These are phyloP conservation scores for Cordyceps tenuipes DNA, from an alignment of 2,329 filamentous ascomycete genomes.

Conservation along the genomic window DNA sequence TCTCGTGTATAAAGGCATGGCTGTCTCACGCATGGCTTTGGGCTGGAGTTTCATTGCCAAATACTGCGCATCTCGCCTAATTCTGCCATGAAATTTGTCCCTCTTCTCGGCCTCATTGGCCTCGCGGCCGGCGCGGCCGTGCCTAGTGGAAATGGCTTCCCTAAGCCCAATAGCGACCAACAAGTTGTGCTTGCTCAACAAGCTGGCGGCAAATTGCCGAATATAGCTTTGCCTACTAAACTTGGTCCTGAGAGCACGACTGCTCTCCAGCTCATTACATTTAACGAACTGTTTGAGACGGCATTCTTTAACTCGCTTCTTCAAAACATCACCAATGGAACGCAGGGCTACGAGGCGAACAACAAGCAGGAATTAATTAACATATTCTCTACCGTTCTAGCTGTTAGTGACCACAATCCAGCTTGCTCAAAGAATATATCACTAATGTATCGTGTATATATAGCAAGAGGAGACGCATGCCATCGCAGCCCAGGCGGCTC, in stretches of 20 bases:
- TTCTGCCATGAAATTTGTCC: not conserved
- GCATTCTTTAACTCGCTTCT: conserved; percentile 59
- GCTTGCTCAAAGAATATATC: conserved; percentile 39
- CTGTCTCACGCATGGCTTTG: not conserved
- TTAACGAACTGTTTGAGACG: conserved; percentile 65
- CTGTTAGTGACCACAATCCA: conserved; percentile 22
- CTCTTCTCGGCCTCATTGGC: not conserved
- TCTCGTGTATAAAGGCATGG: not conserved
- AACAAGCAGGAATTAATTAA: conserved; percentile 36
- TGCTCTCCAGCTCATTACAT: conserved; percentile 56
- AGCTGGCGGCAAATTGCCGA: conserved; percentile 55
- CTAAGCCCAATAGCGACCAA: conserved; percentile 42
- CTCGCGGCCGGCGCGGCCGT: conserved; percentile 24
- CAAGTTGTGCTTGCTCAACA: conserved; percentile 41
- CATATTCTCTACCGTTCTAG: conserved; percentile 39
- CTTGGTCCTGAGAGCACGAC: conserved; percentile 44
- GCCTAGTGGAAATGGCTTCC: conserved; percentile 46
- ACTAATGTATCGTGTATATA: not conserved
- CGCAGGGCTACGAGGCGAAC: conserved; percentile 38
- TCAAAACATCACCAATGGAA: conserved; percentile 52
- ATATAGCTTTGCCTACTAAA: conserved; percentile 41
- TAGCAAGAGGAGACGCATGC: conserved; percentile 62
- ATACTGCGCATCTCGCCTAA: not conserved
- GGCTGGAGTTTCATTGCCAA: no score
- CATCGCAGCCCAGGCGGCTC: conserved; percentile 47